Evolutionary conservation across 2,329 filamentous ascomycete genomes (phyloP).

Genomic region (Periconia sp.): DNA sequence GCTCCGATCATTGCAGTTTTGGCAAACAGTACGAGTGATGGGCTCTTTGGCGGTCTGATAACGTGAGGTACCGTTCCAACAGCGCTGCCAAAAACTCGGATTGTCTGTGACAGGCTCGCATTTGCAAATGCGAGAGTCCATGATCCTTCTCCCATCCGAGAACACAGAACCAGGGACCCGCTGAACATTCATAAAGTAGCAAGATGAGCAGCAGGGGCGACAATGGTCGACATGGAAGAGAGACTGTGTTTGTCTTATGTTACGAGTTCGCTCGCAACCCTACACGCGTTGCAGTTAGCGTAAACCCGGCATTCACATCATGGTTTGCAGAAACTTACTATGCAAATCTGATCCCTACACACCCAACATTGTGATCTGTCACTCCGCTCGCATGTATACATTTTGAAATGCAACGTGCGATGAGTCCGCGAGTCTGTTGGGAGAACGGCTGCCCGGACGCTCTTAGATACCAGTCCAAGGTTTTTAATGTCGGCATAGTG

Average conservation of each 20-base stretch:
- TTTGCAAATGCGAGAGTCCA: slow-evolving; percentile 7
- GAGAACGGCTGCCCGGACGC: slow-evolving; percentile 24
- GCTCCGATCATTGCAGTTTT: slow-evolving; percentile 11
- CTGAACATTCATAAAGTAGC: slow-evolving; percentile 16
- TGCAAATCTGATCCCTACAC: slow-evolving; percentile 24
- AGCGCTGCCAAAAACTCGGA: slow-evolving; percentile 5
- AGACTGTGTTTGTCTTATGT: slow-evolving; percentile 8
- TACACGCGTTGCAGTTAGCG: not conserved
- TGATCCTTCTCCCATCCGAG: not conserved
- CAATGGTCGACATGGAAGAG: slow-evolving; percentile 25
- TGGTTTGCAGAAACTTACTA: slow-evolving; percentile 4
- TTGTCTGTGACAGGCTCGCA: slow-evolving; percentile 14
- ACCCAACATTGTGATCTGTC: slow-evolving; percentile 21
- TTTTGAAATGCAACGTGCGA: slow-evolving; percentile 17
- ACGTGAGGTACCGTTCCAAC: not conserved
- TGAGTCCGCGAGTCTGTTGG: slow-evolving; percentile 18
- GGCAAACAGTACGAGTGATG: slow-evolving; percentile 12
- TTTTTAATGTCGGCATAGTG: slow-evolving; percentile 30
- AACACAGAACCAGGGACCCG: not conserved
- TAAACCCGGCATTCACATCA: not conserved
- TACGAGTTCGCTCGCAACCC: slow-evolving; percentile 10
- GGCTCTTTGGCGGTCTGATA: not conserved
- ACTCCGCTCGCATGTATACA: slow-evolving; percentile 20
- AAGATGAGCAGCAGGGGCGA: slow-evolving; percentile 23
- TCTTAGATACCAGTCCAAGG: slow-evolving; percentile 26